Evolutionary conservation across 305 asterid genomes (phyloP).

Genomic region (Ilex paraguariensis): DNA sequence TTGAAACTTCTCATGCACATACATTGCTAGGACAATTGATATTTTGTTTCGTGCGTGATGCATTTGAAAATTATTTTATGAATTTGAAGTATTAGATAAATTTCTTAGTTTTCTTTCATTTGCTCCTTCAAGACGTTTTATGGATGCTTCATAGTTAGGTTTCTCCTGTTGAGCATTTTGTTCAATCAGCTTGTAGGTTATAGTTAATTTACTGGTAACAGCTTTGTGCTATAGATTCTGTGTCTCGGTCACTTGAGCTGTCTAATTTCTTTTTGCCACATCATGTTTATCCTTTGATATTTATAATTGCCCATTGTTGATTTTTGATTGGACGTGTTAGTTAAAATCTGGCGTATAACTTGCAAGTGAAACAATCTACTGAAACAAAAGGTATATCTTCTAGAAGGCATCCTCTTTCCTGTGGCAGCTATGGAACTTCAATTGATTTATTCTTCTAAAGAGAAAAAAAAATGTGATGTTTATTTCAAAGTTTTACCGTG

Average conservation of each 20-base stretch:
- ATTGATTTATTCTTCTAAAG: neutral
- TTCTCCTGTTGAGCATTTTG: neutral
- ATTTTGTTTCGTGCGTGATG: slow-evolving; percentile 2
- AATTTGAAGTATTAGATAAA: neutral
- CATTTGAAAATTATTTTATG: slow-evolving; percentile 15
- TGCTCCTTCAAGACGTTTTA: slow-evolving; percentile 5
- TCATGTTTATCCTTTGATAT: neutral
- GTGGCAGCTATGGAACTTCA: too few relatives aligned
- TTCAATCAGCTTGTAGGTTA: neutral
- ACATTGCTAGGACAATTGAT: neutral
- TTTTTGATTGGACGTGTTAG: too few relatives aligned
- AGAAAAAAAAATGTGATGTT: too few relatives aligned
- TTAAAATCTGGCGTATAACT: too few relatives aligned
- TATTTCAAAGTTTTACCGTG: too few relatives aligned
- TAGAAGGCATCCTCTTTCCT: neutral
- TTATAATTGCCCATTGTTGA: neutral
- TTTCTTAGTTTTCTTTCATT: neutral
- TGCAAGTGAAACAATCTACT: too few relatives aligned
- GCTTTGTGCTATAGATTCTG: too few relatives aligned
- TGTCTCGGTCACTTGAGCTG: neutral
- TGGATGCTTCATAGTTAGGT: neutral
- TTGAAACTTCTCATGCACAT: neutral
- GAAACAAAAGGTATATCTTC: neutral
- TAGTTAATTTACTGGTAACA: too few relatives aligned
- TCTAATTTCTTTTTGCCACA: neutral